phyloP scores from a whole-genome alignment of 1,284 basidiomycete species.

The Pseudozyma hubeiensis region DNA sequence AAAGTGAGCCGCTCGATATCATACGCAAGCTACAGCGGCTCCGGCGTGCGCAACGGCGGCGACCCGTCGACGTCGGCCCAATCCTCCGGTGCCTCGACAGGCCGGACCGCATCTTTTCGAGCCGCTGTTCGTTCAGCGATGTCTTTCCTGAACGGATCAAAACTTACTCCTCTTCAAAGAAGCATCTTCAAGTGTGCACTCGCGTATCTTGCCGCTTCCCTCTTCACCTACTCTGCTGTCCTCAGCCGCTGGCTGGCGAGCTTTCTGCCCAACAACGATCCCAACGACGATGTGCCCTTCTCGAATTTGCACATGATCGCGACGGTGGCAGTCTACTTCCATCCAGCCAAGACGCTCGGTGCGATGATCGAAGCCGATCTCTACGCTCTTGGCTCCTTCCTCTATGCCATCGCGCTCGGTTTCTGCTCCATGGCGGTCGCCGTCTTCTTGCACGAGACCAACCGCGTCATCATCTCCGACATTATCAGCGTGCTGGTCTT shows the following conservation, averaged over 20 bases:
- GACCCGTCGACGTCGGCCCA: background rate
- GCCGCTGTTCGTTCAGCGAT: slow-evolving; percentile 74
- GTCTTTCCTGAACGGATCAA: slow-evolving; percentile 70
- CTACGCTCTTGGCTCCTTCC: slow-evolving; percentile 79
- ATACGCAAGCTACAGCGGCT: background rate
- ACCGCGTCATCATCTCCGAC: slow-evolving; percentile 69
- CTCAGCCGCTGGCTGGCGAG: slow-evolving; percentile 66
- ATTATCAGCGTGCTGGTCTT: slow-evolving; percentile 74
- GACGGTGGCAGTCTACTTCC: slow-evolving; percentile 77
- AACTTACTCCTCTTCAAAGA: slow-evolving; percentile 73
- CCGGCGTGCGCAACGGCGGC: slow-evolving; percentile 2
- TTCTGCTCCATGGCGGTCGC: slow-evolving; percentile 76
- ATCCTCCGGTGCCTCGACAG: background rate
- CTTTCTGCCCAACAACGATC: slow-evolving; percentile 60
- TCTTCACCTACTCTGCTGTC: slow-evolving; percentile 87
- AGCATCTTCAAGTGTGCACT: slow-evolving; percentile 90
- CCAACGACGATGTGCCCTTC: slow-evolving; percentile 54
- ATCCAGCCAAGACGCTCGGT: slow-evolving; percentile 80
- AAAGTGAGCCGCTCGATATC: background rate
- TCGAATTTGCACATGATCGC: slow-evolving; percentile 89
- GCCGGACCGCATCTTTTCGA: background rate
- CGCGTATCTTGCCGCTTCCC: slow-evolving; percentile 87
- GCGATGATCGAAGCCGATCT: slow-evolving; percentile 89
- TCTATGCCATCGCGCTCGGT: slow-evolving; percentile 80
- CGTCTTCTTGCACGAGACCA: slow-evolving; percentile 71